These are phyloP conservation scores for Melocanna baccifera DNA, from an alignment of 176 grass and related monocot species.

Conservation along the genomic window DNA sequence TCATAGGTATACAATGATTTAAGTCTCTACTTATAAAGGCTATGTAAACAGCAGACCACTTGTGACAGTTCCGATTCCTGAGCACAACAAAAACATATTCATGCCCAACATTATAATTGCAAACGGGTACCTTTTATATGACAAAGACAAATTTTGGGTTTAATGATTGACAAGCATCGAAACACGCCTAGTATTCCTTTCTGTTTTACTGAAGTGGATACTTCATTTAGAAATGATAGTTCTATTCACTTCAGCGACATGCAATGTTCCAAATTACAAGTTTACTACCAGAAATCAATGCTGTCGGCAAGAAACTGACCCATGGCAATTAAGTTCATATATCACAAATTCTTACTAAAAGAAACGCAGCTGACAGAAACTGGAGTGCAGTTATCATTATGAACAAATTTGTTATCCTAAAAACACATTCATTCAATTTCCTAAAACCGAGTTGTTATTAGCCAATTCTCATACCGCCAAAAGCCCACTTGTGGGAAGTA, in stretches of 20 bases:
- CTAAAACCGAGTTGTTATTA: constrained; percentile 12
- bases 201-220: constrained; percentile 16
- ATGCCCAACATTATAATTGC: too few relatives aligned
- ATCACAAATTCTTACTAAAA: constrained; percentile 4
- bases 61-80: neutral
- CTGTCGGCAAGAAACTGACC: neutral
- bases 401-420: neutral
- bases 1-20: constrained; percentile 2
- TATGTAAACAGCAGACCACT: neutral
- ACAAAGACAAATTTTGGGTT: neutral
- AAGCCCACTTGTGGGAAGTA: constrained; percentile 79
- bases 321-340: neutral
- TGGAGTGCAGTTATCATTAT: neutral
- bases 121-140: neutral
- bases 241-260: too few relatives aligned
- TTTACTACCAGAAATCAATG: constrained; percentile 1
- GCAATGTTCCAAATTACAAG: neutral
- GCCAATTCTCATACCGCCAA: constrained; percentile 46
- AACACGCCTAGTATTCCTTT: neutral
- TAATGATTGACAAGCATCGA: neutral
- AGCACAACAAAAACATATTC: neutral
- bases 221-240: neutral
- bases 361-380: neutral
- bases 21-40: constrained; percentile 2
- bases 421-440: neutral